These are phyloP conservation scores for Sporothrix mexicana DNA, from an alignment of 2,329 filamentous ascomycete genomes.

Conservation along the genomic window DNA sequence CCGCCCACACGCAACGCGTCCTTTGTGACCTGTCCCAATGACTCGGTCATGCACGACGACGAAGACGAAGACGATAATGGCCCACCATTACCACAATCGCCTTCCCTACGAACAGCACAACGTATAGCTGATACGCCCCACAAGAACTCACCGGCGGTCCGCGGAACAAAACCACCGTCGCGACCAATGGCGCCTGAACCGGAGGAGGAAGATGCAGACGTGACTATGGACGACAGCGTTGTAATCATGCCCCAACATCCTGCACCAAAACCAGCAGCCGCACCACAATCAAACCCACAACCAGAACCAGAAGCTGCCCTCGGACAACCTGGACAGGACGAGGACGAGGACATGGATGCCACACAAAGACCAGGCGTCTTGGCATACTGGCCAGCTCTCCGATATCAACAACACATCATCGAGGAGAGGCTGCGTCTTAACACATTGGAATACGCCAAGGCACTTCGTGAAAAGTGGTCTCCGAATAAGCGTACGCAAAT, in stretches of 20 bases:
- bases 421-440: slow-evolving; percentile 55
- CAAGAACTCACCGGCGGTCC: background rate
- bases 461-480: slow-evolving; percentile 55
- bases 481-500: slow-evolving; percentile 54
- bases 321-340: slow-evolving; percentile 9
- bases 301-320: background rate
- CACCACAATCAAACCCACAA: background rate
- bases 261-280: background rate
- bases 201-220: slow-evolving; percentile 3
- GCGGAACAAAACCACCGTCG: slow-evolving; percentile 14
- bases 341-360: slow-evolving; percentile 25
- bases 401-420: slow-evolving; percentile 47
- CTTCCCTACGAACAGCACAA: slow-evolving; percentile 22
- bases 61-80: background rate
- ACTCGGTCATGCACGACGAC: slow-evolving; percentile 16
- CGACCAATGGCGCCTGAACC: background rate
- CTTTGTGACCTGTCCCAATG: slow-evolving; percentile 39
- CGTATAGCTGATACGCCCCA: slow-evolving; percentile 32
- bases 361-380: slow-evolving; percentile 34
- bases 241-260: background rate
- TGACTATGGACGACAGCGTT: slow-evolving; percentile 26
- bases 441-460: slow-evolving; percentile 53
- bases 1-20: slow-evolving; percentile 48
- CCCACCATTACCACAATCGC: slow-evolving; percentile 23
- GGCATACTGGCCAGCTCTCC: slow-evolving; percentile 36